phyloP scores from a whole-genome alignment of 1,284 basidiomycete genomes.

The Cystobasidium sp. region DNA sequence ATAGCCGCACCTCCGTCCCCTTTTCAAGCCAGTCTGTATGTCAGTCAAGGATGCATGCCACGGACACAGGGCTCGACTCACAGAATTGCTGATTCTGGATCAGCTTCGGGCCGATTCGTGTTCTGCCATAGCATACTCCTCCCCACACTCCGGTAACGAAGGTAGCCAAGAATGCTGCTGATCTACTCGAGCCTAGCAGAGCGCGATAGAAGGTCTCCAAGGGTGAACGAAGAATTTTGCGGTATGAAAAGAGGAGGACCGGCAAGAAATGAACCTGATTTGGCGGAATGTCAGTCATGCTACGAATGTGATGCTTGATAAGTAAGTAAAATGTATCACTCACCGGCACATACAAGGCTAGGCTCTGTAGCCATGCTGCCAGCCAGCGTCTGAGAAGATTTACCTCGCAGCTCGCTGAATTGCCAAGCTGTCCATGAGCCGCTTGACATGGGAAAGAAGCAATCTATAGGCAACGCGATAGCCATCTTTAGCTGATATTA shows the following conservation, averaged over 20 bases:
- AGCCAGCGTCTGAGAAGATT: constrained; percentile 56
- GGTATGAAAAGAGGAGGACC: constrained; percentile 55
- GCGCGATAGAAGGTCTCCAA: constrained; percentile 50
- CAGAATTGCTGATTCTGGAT: constrained; percentile 37
- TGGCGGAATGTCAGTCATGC: not conserved
- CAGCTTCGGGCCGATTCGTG: constrained; percentile 30
- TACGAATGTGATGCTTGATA: not conserved
- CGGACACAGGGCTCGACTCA: not conserved
- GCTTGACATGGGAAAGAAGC: constrained; percentile 56
- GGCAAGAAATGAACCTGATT: constrained; percentile 54
- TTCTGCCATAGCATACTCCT: constrained; percentile 46
- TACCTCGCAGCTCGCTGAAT: constrained; percentile 53
- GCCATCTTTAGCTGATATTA: not conserved
- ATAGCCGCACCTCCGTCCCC: constrained; percentile 54
- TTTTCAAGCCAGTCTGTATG: constrained; percentile 5
- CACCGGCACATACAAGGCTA: constrained; percentile 59
- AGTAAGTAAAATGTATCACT: not conserved
- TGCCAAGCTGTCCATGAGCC: constrained; percentile 56
- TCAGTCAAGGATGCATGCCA: not conserved
- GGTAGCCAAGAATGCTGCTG: constrained; percentile 57
- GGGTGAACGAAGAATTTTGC: constrained; percentile 50
- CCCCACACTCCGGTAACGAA: constrained; percentile 57
- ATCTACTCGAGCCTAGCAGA: constrained; percentile 54
- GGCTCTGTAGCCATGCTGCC: constrained; percentile 54
- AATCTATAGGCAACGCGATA: constrained; percentile 26